Conservation (phyloP, 2,329 filamentous ascomycete genomes). For the Alternaria consortialis region DNA sequence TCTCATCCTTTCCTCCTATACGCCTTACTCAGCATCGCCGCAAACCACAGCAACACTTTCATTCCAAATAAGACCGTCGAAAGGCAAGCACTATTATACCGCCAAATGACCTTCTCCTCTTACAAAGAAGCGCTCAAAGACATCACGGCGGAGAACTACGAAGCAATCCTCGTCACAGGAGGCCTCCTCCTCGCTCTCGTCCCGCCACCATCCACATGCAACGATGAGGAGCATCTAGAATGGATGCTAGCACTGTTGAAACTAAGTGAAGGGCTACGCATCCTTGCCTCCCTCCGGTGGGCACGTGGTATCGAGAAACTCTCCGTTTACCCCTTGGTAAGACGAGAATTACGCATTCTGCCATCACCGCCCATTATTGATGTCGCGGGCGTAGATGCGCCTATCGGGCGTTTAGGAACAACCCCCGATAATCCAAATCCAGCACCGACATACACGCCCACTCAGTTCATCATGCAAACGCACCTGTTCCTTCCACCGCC, state of each 20-base stretch:
- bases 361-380: conserved; percentile 38
- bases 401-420: conserved; percentile 19
- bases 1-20: conserved; percentile 37
- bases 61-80: conserved; percentile 22
- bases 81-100: conserved; percentile 32
- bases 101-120: conserved; percentile 36
- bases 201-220: conserved; percentile 18
- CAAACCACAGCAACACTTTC: conserved; percentile 30
- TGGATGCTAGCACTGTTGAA: conserved; percentile 39
- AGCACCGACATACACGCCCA: conserved; percentile 31
- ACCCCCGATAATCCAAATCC: conserved; percentile 40
- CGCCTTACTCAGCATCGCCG: conserved; percentile 40
- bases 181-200: conserved; percentile 37
- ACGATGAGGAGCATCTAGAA: conserved; percentile 23
- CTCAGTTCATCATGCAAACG: conserved; percentile 6
- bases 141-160: conserved; percentile 46
- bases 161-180: conserved; percentile 39
- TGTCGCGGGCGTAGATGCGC: conserved; percentile 11
- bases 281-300: conserved; percentile 44
- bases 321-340: conserved; percentile 39
- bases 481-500: conserved; percentile 43
- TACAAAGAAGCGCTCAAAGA: conserved; percentile 40
- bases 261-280: conserved; percentile 44
- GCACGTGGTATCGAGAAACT: conserved; percentile 44
- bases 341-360: conserved; percentile 37